Evolutionary conservation across 371 early-diverging fungal species (phyloP).

Genomic region (Syncephalastrum monosporum): DNA sequence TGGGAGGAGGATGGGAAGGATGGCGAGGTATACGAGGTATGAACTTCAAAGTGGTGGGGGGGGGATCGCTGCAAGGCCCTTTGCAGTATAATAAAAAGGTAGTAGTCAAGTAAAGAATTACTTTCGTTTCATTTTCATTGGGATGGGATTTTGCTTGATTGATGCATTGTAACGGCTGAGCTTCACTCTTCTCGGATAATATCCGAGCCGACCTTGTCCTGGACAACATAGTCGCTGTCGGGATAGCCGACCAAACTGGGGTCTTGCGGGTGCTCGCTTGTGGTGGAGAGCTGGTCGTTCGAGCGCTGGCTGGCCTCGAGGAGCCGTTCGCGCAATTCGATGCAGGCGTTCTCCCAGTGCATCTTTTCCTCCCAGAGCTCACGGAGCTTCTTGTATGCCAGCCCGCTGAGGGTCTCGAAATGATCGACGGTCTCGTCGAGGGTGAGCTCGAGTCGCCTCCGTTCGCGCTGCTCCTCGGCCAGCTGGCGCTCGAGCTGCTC

Average conservation of each 20-base stretch:
- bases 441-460: conserved; percentile 44
- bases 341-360: conserved; percentile 46
- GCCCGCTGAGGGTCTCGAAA: conserved; percentile 54
- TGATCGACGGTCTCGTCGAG: conserved; percentile 57
- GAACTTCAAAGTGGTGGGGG: not conserved
- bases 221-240: conserved; percentile 10
- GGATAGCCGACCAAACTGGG: conserved; percentile 3
- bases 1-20: no score
- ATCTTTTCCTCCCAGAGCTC: conserved; percentile 55
- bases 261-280: not conserved
- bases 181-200: not conserved
- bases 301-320: not conserved
- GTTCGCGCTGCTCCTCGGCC: conserved; percentile 27
- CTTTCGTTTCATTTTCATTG: not conserved
- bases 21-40: not conserved
- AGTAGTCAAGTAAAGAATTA: not conserved
- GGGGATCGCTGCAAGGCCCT: not conserved
- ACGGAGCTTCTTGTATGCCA: conserved; percentile 58
- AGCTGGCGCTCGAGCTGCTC: conserved; percentile 28
- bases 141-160: no score
- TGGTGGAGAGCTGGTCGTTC: conserved; percentile 6
- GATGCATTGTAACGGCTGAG: no score
- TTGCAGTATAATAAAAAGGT: not conserved
- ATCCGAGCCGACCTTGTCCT: conserved; percentile 3
- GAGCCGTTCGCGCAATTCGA: conserved; percentile 34